These are phyloP conservation scores for Neoarthrinium moseri DNA, from an alignment of 2,329 filamentous ascomycete genomes.

Conservation along the genomic window DNA sequence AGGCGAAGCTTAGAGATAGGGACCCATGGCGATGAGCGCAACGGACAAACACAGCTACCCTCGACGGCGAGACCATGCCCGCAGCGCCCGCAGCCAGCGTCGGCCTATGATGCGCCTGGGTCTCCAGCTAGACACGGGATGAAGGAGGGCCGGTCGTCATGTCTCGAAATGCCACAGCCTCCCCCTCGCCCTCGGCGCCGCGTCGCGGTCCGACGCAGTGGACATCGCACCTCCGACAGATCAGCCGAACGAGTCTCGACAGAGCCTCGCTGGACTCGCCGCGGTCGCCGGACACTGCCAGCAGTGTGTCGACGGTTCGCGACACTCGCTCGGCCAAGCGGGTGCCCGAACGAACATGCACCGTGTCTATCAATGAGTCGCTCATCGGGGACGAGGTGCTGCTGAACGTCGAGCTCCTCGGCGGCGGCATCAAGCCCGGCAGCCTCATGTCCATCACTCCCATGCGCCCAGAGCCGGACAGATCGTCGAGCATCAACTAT, in stretches of 20 bases:
- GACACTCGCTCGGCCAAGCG: constrained; percentile 27
- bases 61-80: too few species aligned
- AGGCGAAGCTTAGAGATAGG: too few species aligned
- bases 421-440: constrained; percentile 61
- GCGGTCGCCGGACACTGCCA: constrained; percentile 46
- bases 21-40: too few species aligned
- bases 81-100: too few species aligned
- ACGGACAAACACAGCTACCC: too few species aligned
- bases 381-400: constrained; percentile 78
- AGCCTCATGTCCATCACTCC: constrained; percentile 72
- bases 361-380: constrained; percentile 65
- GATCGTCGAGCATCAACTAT: constrained; percentile 25
- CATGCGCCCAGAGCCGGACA: constrained; percentile 50
- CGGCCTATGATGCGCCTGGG: too few species aligned
- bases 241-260: constrained; percentile 48
- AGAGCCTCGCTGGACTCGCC: constrained; percentile 36
- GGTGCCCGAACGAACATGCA: constrained; percentile 45
- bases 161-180: constrained; percentile 28
- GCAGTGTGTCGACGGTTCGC: constrained; percentile 48
- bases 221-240: constrained; percentile 52
- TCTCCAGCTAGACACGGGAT: constrained; percentile 3
- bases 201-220: constrained; percentile 46
- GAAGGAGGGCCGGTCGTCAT: constrained; percentile 14
- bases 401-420: constrained; percentile 71
- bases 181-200: constrained; percentile 39